Evolutionary conservation across 345 rosid species (phyloP).

Genomic region (Citrus sinensis): DNA sequence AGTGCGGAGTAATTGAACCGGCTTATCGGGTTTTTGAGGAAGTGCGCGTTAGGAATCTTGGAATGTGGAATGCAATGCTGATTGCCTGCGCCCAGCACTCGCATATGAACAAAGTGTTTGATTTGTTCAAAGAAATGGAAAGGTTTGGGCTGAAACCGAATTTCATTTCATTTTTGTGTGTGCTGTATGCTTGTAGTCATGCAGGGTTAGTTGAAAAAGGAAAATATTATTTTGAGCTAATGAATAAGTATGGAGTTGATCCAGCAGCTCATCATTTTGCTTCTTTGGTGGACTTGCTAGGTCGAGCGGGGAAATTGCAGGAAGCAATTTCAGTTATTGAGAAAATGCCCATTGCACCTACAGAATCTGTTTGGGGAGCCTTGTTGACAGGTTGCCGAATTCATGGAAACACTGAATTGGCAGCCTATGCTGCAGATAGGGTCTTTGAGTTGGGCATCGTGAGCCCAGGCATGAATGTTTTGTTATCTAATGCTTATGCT

Average conservation of each 20-base stretch:
- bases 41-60: slow-evolving; percentile 56
- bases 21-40: slow-evolving; percentile 58
- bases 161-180: slow-evolving; percentile 69
- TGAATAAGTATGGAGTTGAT: slow-evolving; percentile 64
- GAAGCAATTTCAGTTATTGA: slow-evolving; percentile 58
- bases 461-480: slow-evolving; percentile 68
- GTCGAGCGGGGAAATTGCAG: slow-evolving; percentile 76
- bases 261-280: slow-evolving; percentile 80
- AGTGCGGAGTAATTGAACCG: slow-evolving; percentile 67
- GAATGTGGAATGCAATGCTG: slow-evolving; percentile 88
- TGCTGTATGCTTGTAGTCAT: slow-evolving; percentile 91
- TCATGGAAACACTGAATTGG: slow-evolving; percentile 70
- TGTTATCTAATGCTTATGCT: slow-evolving; percentile 77
- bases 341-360: slow-evolving; percentile 63
- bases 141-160: slow-evolving; percentile 57
- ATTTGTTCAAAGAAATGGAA: slow-evolving; percentile 60
- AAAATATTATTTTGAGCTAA: slow-evolving; percentile 55
- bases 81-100: slow-evolving; percentile 84
- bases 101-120: slow-evolving; percentile 41
- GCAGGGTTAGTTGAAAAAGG: slow-evolving; percentile 72
- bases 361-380: slow-evolving; percentile 90
- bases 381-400: slow-evolving; percentile 73
- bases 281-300: slow-evolving; percentile 75
- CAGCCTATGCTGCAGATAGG: slow-evolving; percentile 76
- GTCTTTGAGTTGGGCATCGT: slow-evolving; percentile 60